Conservation (phyloP, 2,329 filamentous ascomycete genomes). For the Aspergillus brasiliensis region DNA sequence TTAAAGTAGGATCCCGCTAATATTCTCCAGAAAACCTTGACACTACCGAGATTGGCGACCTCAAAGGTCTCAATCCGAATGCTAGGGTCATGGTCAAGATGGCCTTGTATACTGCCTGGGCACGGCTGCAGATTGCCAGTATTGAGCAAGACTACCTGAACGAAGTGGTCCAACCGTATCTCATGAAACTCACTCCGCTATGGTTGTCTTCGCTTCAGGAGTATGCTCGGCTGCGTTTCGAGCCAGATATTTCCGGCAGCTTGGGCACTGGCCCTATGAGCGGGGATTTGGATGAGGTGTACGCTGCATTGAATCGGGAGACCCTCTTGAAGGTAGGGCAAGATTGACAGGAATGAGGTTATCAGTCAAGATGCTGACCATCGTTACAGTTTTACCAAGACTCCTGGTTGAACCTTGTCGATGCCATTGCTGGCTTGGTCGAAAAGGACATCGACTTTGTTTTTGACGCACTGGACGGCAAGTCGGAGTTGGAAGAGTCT, state of each 20-base stretch:
- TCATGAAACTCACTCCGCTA: conserved; percentile 83
- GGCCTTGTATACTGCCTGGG: conserved; percentile 96
- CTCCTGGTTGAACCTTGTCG: conserved; percentile 92
- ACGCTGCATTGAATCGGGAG: conserved; percentile 90
- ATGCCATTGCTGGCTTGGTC: conserved; percentile 95
- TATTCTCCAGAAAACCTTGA: conserved; percentile 62
- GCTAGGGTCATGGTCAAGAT: conserved; percentile 98
- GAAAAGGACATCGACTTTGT: conserved; percentile 98
- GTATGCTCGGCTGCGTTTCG: conserved; percentile 89
- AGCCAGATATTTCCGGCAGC: conserved; percentile 94
- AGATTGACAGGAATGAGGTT: not conserved
- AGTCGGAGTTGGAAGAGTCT: conserved; percentile 47
- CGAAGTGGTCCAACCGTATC: conserved; percentile 85
- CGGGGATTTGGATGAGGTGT: conserved; percentile 88
- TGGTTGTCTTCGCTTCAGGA: conserved; percentile 94
- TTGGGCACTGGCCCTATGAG: conserved; percentile 78
- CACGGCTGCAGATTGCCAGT: conserved; percentile 92
- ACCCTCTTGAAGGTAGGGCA: conserved; percentile 70
- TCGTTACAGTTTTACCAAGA: conserved; percentile 80
- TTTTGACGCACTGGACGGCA: conserved; percentile 93
- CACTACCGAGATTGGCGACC: conserved; percentile 84
- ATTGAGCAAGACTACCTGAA: conserved; percentile 86
- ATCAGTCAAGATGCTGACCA: not conserved
- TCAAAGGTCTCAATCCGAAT: conserved; percentile 90
- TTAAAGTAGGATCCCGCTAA: conserved; percentile 9